A percentile compares a stretch with the other conserved stretches of the same genome.
phyloP scores from a whole-genome alignment of 352 stramenopile species.

The Phytophthora sp. region DNA sequence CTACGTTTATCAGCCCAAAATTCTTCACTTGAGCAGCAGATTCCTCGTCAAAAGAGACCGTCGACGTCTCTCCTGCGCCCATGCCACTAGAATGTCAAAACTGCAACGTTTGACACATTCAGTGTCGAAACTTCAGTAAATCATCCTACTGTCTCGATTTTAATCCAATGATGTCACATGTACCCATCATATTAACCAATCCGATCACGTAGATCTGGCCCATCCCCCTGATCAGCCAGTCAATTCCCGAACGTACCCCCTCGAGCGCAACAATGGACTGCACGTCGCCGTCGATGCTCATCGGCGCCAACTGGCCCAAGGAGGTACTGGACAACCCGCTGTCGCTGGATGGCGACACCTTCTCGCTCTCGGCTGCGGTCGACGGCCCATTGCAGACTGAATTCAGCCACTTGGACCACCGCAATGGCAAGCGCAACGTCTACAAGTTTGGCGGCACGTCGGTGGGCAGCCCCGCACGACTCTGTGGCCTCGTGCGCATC shows the following conservation, averaged over 20 bases:
- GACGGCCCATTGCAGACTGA: background rate
- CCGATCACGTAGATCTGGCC: background rate
- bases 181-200: conserved; percentile 18
- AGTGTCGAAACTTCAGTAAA: conserved; percentile 32
- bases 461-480: conserved; percentile 63
- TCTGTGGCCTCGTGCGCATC: conserved; percentile 73
- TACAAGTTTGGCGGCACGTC: conserved; percentile 89
- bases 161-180: conserved; percentile 22
- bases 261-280: conserved; percentile 58
- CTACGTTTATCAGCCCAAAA: background rate
- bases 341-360: conserved; percentile 34
- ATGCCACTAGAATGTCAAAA: conserved; percentile 11
- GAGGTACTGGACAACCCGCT: conserved; percentile 40
- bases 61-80: background rate
- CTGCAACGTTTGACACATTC: conserved; percentile 19
- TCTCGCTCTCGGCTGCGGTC: background rate
- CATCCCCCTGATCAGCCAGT: conserved; percentile 26
- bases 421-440: conserved; percentile 66
- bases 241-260: conserved; percentile 21
- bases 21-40: conserved; percentile 5
- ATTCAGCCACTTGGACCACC: conserved; percentile 57
- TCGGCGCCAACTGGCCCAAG: conserved; percentile 59
- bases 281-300: conserved; percentile 74
- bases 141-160: conserved; percentile 25
- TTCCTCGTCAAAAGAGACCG: conserved; percentile 9